Percentiles rank a stretch among this genome's conserved stretches.
Evolutionary conservation across 2,329 filamentous ascomycete genomes (phyloP).

Genomic region (Dactylellina cionopaga): DNA sequence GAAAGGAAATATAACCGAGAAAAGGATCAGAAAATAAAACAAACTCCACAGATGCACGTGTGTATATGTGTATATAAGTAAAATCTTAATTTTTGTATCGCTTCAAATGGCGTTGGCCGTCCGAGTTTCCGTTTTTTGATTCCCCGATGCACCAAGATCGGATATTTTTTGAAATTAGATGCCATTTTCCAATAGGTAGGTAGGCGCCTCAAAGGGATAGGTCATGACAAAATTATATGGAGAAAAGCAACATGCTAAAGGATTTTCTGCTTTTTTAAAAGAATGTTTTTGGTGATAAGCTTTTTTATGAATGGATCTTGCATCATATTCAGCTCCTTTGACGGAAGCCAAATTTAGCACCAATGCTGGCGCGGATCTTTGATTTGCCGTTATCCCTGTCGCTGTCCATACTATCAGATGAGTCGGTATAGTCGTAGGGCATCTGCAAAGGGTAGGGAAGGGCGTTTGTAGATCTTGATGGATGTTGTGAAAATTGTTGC

Average conservation of each 20-base stretch:
- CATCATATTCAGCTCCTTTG: conserved; percentile 3
- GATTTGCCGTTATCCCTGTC: conserved; percentile 23
- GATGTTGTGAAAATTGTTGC: not conserved
- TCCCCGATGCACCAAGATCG: not conserved
- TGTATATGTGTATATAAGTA: not conserved
- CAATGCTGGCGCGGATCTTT: conserved; percentile 34
- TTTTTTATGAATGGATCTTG: not conserved
- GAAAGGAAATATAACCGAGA: not conserved
- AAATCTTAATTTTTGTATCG: conserved; percentile 9
- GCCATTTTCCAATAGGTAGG: no score
- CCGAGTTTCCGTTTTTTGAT: no score
- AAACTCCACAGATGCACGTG: conserved; percentile 41
- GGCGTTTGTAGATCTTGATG: not conserved
- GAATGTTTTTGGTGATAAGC: not conserved
- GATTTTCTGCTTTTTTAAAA: not conserved
- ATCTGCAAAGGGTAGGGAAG: not conserved
- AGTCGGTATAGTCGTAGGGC: conserved; percentile 38
- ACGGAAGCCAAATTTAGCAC: conserved; percentile 44
- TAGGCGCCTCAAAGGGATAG: conserved; percentile 22
- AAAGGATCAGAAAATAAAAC: conserved; percentile 16
- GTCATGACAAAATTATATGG: conserved; percentile 8
- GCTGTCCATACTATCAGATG: conserved; percentile 44
- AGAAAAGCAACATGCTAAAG: conserved; percentile 21
- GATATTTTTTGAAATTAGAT: not conserved
- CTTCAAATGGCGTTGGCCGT: conserved; percentile 20